Percentiles rank a stretch among this genome's conserved stretches.
Evolutionary conservation across 2,329 filamentous ascomycete genomes (phyloP).

Genomic region (Stachybotrys elegans): DNA sequence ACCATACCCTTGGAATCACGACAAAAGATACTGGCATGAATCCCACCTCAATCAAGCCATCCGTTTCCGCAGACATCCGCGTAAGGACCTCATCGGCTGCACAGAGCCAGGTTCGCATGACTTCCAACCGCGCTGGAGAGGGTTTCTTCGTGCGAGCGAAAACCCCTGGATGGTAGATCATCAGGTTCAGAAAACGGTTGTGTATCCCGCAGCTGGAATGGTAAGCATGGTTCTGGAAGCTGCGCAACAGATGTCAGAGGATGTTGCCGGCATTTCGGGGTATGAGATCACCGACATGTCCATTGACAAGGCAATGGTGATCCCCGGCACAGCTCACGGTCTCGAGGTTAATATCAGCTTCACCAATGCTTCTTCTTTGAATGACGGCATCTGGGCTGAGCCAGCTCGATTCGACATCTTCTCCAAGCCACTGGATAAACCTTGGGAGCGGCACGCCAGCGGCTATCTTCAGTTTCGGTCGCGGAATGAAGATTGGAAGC

Average conservation of each 20-base stretch:
- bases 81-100: slow-evolving; percentile 47
- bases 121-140: slow-evolving; percentile 43
- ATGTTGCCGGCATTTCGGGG: slow-evolving; percentile 19
- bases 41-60: slow-evolving; percentile 38
- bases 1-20: slow-evolving; percentile 51
- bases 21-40: slow-evolving; percentile 48
- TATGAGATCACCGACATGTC: slow-evolving; percentile 40
- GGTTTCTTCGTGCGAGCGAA: slow-evolving; percentile 42
- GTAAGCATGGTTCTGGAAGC: slow-evolving; percentile 44
- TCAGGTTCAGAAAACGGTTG: slow-evolving; percentile 41
- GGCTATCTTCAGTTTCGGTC: slow-evolving; percentile 25
- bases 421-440: slow-evolving; percentile 33
- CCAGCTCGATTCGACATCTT: slow-evolving; percentile 35
- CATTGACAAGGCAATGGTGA: slow-evolving; percentile 46
- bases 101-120: slow-evolving; percentile 37
- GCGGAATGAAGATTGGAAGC: slow-evolving; percentile 12
- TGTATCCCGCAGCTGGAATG: slow-evolving; percentile 49
- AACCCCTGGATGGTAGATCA: slow-evolving; percentile 50
- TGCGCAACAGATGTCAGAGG: slow-evolving; percentile 31
- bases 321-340: slow-evolving; percentile 40
- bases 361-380: slow-evolving; percentile 16
- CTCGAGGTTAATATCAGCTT: slow-evolving; percentile 46
- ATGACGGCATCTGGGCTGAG: background rate
- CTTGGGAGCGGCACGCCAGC: slow-evolving; percentile 39
- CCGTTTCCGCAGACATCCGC: slow-evolving; percentile 37